Evolutionary conservation across 495 filamentous ascomycete species (phyloP).

Genomic region (Rhizodiscina lignyota): DNA sequence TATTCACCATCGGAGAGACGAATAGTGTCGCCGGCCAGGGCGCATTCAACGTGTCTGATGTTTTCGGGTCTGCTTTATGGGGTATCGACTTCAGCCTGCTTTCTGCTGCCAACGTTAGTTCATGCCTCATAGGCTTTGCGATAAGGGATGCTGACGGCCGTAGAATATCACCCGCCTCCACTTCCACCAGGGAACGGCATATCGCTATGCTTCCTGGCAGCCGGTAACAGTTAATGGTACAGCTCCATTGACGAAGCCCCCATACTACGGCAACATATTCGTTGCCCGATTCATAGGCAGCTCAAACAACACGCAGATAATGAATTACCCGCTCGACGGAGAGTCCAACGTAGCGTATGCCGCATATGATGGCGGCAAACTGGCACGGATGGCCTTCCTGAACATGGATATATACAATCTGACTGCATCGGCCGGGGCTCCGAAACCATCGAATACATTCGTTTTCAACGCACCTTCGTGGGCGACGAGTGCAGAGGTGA

Average conservation of each 20-base stretch:
- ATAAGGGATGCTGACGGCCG: too few species aligned
- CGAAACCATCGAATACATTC: constrained; percentile 7
- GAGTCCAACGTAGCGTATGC: constrained; percentile 7
- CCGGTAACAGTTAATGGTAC: constrained; percentile 14
- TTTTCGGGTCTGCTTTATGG: constrained; percentile 59
- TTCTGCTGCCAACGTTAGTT: constrained; percentile 34
- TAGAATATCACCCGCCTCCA: constrained; percentile 43
- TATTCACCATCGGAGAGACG: too few species aligned
- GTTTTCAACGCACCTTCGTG: too few species aligned
- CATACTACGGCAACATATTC: constrained; percentile 22
- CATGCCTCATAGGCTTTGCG: too few species aligned
- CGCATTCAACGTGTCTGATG: constrained; percentile 36
- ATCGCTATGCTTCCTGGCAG: constrained; percentile 20
- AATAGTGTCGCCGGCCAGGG: too few species aligned
- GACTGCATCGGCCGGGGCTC: constrained; percentile 13
- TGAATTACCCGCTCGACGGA: constrained; percentile 10
- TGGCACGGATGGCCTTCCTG: constrained; percentile 11
- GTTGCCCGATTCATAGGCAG: constrained; percentile 22
- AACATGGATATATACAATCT: constrained; percentile 20
- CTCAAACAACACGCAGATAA: too few species aligned
- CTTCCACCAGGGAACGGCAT: constrained; percentile 37
- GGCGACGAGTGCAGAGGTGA: too few species aligned
- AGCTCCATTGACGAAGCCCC: constrained; percentile 15
- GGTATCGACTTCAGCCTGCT: constrained; percentile 47
- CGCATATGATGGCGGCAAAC: constrained; percentile 14